Base-by-base conservation (phyloP, 768 basidiomycete genomes). In the Mycena capillaripes region DNA sequence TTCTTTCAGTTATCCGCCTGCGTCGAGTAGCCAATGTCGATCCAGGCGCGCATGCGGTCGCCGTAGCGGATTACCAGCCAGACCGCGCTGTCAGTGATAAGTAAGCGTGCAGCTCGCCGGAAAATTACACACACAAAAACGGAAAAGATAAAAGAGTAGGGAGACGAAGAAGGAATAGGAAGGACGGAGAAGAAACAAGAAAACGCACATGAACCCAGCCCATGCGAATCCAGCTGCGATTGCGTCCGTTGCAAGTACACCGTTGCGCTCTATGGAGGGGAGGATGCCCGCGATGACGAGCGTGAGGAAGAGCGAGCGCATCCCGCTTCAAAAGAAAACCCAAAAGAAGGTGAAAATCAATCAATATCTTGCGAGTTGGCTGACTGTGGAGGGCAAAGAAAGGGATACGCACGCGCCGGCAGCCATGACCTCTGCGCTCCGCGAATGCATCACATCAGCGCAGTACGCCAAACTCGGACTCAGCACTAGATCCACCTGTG, bases 371-470 rank as follows among this genome's bases (percentile, higher is more conserved):
- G 1, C 11, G 38, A 38, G 38, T n/a, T n/a, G n/a, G n/a, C n/a
- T n/a, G n/a, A n/a, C n/a, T n/a, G 38, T 10, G 9, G 9, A 21
- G 19, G 61, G 36, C 7, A 36, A 36, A 6, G 36, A 36, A 38
- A 27, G 16, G 53, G 60, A 36, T 55, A 84, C 88, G 34, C 63
- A 92, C 92, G 80, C 81, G 62, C 82, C 83, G 0, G 88, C 91
- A 4, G 90, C 92, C 79, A 87, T 84, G 23, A 85, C 84, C 76
- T 93, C 92, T 3, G 92, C 90, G 72, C 92, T 92, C 25, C 86
- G 84, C 30, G 83, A 77, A 40, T 89, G 91, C 80, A 93, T 73
- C 16, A 92, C 79, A 71, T 93, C 93, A 7, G 92, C 86, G 32
- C 81, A 79, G 72, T 92, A 93, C 6, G 92, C 84, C 10, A 88